Base-by-base conservation (phyloP, 805 yeast genomes). In the Candida pini region DNA sequence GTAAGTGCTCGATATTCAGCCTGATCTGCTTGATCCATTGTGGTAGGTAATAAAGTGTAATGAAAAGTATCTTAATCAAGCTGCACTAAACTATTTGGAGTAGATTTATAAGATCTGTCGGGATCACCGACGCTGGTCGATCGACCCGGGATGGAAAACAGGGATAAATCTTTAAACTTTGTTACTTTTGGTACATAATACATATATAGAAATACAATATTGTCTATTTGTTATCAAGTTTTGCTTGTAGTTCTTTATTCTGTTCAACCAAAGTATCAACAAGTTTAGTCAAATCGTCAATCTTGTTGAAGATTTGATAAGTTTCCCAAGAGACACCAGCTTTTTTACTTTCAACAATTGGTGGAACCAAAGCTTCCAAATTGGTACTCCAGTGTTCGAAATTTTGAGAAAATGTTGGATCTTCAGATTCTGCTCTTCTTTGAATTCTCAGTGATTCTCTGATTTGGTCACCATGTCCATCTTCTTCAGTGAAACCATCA, bases 291-390 rank as follows among this genome's bases (percentile, higher is more conserved):
- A 73, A 56, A 26, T 60, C 56, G 35, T 74, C 79, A 25, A 79
- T 54, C 49, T 75, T 75, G 18, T 60, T 49, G 51, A 75, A 72
- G 14, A 81, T 45, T 35, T 68, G 75, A 46, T 67, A 79, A 28
- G 68, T 60, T 48, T 81, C 85, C 84, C 85, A 76, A 29, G 76
- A 72, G 34, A 80, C 62, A 26, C 86, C 82, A 6, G 60, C 56
- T 15, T 59, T 57, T 37, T 63, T 68, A 23, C 84, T 85, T 34
- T 66, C 60, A 18, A 64, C 65, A 5, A 80, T 76, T 2, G 84
- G 84, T 33, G 84, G 85, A 6, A 69, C 73, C 5, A 67, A 65
- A 5, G 54, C 45, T 9, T 68, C 66, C 18, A 84, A 71, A 18
- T 67, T 68, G 10, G 51, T 44, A 16, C 62, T 64, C 78, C 88